Evolutionary conservation across 1,284 basidiomycete genomes (phyloP), one percentile per base, ranked within the genome.

Genomic region (Afroboletus lepidellus): DNA sequence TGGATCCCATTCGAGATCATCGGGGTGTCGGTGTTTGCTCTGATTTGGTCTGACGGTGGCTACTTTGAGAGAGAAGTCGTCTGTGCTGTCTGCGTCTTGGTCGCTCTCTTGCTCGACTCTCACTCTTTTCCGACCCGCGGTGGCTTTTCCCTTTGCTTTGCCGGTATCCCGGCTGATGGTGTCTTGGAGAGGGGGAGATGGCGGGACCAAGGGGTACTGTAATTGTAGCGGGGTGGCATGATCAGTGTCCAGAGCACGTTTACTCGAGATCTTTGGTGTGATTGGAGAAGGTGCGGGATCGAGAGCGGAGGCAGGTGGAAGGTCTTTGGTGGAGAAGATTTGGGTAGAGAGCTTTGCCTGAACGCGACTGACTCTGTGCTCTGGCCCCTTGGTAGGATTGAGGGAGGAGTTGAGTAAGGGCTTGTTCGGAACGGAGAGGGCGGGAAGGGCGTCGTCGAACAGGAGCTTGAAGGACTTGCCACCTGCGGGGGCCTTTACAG

Each of bases 381-480:
- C 46, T 2, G 38, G 23, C 16, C 41, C n/a, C 36, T 50, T 36
- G 55, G 45, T n/a, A 48, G 13, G 42, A 18, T 49, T 51, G 29
- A 41, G 29, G 24, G 49, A 46, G 27, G 50, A 30, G 21, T 29
- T 43, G 18, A 29, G 27, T 5, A 46, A 51, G 24, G 23, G 41
- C 27, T 54, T 66, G 51, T 54, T 69, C 1, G 53, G 25, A 8
- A 58, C 21, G 48, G 48, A 60, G 51, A 69, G 67, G 27, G 71
- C 58, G 16, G 62, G 65, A 46, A 68, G 60, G 50, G 59, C 61
- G 54, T 89, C 86, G 32, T 87, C 79, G 60, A 91, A 91, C 36
- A 91, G 69, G 20, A 77, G 69, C 53, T 78, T 80, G 73, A 90
- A 91, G 2, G 76, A 74, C 63, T 78, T 84, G 47, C 75, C 74